phyloP scores from a whole-genome alignment of 345 rosid species.

The Noccaea caerulescens region DNA sequence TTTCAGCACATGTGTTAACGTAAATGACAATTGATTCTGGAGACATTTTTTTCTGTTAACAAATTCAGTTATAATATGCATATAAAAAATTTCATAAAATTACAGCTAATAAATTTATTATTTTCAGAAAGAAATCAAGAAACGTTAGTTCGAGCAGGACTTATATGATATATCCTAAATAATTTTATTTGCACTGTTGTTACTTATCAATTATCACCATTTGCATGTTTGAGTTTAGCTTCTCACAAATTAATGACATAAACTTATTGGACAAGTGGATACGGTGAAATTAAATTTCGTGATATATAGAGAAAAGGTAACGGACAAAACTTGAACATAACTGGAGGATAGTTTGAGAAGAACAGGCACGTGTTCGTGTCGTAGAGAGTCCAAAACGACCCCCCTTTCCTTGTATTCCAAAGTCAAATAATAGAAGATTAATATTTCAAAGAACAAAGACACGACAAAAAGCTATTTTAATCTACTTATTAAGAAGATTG shows the following conservation, averaged over 20 bases:
- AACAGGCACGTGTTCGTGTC: constrained; percentile 38
- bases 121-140: background rate
- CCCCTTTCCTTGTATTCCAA: background rate
- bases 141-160: constrained; percentile 6
- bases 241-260: constrained; percentile 16
- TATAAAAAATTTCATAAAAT: background rate
- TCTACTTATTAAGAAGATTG: background rate
- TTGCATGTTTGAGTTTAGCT: background rate
- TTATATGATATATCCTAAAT: background rate
- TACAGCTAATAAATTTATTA: background rate
- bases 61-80: background rate
- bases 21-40: constrained; percentile 2
- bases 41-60: background rate
- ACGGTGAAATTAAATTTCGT: constrained; percentile 22
- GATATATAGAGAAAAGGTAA: constrained; percentile 22
- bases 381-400: constrained; percentile 23
- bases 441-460: constrained; percentile 4
- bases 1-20: constrained; percentile 2
- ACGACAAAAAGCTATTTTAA: constrained; percentile 6
- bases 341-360: constrained; percentile 17
- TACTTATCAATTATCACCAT: background rate
- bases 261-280: constrained; percentile 11
- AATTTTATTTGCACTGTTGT: no score
- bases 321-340: constrained; percentile 36
- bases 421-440: constrained; percentile 6